Conservation (phyloP, 73 alveolate genomes). For the Paramecium primaurelia region DNA sequence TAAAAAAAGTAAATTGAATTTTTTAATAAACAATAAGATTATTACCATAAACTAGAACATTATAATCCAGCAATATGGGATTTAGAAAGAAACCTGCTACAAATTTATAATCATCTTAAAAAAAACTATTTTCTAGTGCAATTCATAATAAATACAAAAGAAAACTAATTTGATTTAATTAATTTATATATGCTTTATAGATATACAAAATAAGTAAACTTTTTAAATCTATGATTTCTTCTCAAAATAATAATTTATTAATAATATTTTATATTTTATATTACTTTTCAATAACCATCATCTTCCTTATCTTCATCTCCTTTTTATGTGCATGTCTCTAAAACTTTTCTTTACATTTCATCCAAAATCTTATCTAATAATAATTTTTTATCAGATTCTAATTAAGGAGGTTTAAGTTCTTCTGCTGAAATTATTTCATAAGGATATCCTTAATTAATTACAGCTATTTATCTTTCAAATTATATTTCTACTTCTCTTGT, state of each 20-base stretch:
- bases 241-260: background rate
- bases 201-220: background rate
- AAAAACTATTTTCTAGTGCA: background rate
- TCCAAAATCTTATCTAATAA: background rate
- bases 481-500: slow-evolving; percentile 27
- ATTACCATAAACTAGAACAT: background rate
- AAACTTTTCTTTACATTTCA: background rate
- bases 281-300: background rate
- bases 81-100: slow-evolving; percentile 18
- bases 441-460: slow-evolving; percentile 37
- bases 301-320: slow-evolving; percentile 5
- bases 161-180: background rate
- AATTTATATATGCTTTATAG: background rate
- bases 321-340: background rate
- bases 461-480: slow-evolving; percentile 38
- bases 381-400: background rate
- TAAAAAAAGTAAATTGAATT: background rate
- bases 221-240: background rate
- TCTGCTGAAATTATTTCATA: slow-evolving; percentile 21
- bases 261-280: too few relatives aligned
- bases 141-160: background rate
- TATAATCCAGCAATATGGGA: background rate
- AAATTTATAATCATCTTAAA: background rate
- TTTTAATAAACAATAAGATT: background rate
- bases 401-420: background rate